These are phyloP conservation scores for Euphorbia neoarborescens DNA, from an alignment of 441 rosid species.

Conservation along the genomic window DNA sequence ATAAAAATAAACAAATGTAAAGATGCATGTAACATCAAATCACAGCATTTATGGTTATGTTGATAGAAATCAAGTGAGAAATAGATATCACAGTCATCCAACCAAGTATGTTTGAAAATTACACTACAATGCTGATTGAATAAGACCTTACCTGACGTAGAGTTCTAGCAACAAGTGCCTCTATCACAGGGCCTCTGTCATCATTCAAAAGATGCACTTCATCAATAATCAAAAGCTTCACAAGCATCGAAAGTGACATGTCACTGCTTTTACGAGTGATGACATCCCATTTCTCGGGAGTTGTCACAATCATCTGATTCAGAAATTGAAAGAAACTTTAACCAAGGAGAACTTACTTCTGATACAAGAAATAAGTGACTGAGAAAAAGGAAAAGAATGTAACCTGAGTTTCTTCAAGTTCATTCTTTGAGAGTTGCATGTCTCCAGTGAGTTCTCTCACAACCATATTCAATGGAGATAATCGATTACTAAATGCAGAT, in stretches of 20 bases:
- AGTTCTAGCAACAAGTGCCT: conserved; percentile 95
- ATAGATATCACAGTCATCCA: neutral
- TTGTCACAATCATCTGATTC: conserved; percentile 93
- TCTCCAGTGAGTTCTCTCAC: conserved; percentile 98
- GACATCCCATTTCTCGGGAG: conserved; percentile 99
- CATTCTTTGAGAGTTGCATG: conserved; percentile 88
- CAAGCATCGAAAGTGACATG: conserved; percentile 94
- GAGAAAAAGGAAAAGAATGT: conserved; percentile 12
- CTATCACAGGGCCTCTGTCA: conserved; percentile 97
- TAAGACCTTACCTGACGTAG: conserved; percentile 67
- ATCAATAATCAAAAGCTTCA: conserved; percentile 91
- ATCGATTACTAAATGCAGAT: conserved; percentile 75
- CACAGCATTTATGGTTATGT: neutral
- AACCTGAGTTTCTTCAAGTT: conserved; percentile 96
- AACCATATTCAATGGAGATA: conserved; percentile 76
- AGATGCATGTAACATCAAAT: neutral
- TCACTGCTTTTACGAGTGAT: conserved; percentile 98
- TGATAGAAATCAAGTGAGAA: neutral
- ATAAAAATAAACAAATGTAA: too few relatives aligned
- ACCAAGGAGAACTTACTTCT: conserved; percentile 13
- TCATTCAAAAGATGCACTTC: conserved; percentile 98
- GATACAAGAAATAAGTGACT: conserved; percentile 14
- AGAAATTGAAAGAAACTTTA: conserved; percentile 22
- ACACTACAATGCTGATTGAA: neutral
- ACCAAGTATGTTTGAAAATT: neutral